These are phyloP conservation scores for Schwanniomyces sp. DNA, from an alignment of 805 yeast genomes.

Conservation along the genomic window DNA sequence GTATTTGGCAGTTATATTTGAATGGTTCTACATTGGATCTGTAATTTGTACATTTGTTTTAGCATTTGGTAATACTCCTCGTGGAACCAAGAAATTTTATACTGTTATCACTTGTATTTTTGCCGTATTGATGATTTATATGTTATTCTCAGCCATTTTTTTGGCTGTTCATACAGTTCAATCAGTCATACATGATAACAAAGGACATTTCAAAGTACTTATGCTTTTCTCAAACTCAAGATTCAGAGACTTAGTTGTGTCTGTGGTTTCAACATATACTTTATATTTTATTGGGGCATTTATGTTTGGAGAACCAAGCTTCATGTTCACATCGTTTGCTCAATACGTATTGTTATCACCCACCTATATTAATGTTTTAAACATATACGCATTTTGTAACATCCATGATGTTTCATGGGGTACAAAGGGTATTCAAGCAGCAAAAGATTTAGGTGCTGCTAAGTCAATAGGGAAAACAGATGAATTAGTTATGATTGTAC, in stretches of 20 bases:
- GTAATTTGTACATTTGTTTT: slow-evolving; percentile 83
- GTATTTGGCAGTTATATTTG: slow-evolving; percentile 71
- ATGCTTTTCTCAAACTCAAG: slow-evolving; percentile 63
- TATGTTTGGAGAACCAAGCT: slow-evolving; percentile 86
- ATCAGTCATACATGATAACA: slow-evolving; percentile 46
- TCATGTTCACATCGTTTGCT: slow-evolving; percentile 81
- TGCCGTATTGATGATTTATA: slow-evolving; percentile 85
- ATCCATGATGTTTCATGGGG: slow-evolving; percentile 98
- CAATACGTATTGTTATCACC: slow-evolving; percentile 88
- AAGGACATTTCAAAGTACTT: slow-evolving; percentile 38
- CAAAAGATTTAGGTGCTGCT: slow-evolving; percentile 80
- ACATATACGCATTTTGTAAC: slow-evolving; percentile 94
- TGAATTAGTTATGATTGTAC: slow-evolving; percentile 46
- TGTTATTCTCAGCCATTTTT: slow-evolving; percentile 83
- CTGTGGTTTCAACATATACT: slow-evolving; percentile 79
- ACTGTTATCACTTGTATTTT: slow-evolving; percentile 72
- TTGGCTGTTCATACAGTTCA: slow-evolving; percentile 74
- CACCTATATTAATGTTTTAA: slow-evolving; percentile 84
- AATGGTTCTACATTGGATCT: slow-evolving; percentile 84
- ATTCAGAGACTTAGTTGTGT: slow-evolving; percentile 85
- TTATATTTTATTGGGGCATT: slow-evolving; percentile 78
- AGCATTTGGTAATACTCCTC: slow-evolving; percentile 92
- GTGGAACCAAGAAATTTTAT: slow-evolving; percentile 82
- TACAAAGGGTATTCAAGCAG: slow-evolving; percentile 76
- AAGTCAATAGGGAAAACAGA: slow-evolving; percentile 49